Conservation (phyloP, 2,329 filamentous ascomycete genomes). For the Aschersonia sp. region DNA sequence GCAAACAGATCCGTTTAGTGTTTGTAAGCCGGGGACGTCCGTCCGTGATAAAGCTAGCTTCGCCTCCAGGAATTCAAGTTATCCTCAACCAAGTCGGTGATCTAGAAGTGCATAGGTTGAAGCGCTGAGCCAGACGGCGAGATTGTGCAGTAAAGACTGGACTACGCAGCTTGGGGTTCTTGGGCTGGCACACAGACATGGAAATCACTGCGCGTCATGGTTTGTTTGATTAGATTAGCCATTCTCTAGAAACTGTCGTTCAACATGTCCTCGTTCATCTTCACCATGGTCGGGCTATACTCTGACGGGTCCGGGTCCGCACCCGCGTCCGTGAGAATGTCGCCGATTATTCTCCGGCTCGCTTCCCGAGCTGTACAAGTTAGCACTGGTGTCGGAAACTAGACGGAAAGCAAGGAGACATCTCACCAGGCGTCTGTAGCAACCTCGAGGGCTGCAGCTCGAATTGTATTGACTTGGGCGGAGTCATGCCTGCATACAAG, state of each 20-base stretch:
- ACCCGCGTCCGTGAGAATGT: slow-evolving; percentile 63
- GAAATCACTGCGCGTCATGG: too few species aligned
- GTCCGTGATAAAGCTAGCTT: too few species aligned
- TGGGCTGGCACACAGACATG: too few species aligned
- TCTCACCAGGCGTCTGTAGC: slow-evolving; percentile 62
- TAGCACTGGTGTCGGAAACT: neutral
- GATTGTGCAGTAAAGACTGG: too few species aligned
- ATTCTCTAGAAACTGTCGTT: slow-evolving; percentile 42
- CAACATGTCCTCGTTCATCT: slow-evolving; percentile 46
- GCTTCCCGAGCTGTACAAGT: slow-evolving; percentile 52
- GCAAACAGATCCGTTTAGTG: too few species aligned
- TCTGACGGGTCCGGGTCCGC: slow-evolving; percentile 39
- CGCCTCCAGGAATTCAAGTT: too few species aligned
- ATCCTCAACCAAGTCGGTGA: too few species aligned
- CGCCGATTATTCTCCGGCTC: slow-evolving; percentile 66
- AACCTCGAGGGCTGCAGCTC: slow-evolving; percentile 63
- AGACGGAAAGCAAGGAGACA: neutral
- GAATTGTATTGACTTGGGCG: slow-evolving; percentile 88
- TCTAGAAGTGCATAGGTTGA: too few species aligned
- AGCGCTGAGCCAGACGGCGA: too few species aligned
- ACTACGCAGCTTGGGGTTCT: too few species aligned
- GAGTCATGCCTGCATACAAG: slow-evolving; percentile 60
- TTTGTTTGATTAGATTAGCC: too few species aligned
- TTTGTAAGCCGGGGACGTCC: too few species aligned
- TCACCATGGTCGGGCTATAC: slow-evolving; percentile 51